Evolutionary conservation across 106 monocot genomes (phyloP).

Genomic region (Phalaenopsis equestris): DNA sequence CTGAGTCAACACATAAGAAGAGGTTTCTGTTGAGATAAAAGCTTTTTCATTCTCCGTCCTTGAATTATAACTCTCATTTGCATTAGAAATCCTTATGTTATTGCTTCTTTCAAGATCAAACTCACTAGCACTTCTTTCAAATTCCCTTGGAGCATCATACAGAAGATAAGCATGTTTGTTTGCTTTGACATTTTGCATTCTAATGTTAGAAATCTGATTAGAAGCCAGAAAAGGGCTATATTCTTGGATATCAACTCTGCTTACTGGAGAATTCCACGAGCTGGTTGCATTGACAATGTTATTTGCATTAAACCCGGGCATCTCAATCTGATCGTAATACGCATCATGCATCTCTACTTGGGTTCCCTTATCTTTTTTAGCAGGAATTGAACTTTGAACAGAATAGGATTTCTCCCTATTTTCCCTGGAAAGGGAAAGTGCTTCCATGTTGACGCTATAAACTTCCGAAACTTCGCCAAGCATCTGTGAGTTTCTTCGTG

Average conservation of each 20-base stretch:
- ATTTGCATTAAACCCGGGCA: constrained; percentile 5
- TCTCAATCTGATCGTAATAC: constrained; percentile 2
- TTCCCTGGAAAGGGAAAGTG: constrained; percentile 3
- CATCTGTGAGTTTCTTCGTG: not conserved
- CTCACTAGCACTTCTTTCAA: not conserved
- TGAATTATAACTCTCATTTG: constrained; percentile 7
- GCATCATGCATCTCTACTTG: constrained; percentile 2
- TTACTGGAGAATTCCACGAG: not conserved
- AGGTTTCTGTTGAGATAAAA: not conserved
- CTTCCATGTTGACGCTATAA: not conserved
- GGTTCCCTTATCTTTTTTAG: constrained; percentile 11
- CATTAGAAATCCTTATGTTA: constrained; percentile 13
- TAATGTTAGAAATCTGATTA: not conserved
- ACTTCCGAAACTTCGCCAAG: not conserved
- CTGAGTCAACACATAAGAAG: not conserved
- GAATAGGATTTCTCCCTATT: constrained; percentile 6
- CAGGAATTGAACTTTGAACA: constrained; percentile 12
- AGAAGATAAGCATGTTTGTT: not conserved
- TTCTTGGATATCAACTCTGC: constrained; percentile 6
- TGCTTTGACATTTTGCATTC: not conserved
- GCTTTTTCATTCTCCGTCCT: constrained; percentile 11
- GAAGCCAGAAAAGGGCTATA: not conserved
- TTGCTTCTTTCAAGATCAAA: not conserved
- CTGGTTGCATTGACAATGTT: not conserved
- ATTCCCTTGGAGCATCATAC: not conserved